Conservation (phyloP, 768 basidiomycete genomes). For the Infundibulicybe gibba region DNA sequence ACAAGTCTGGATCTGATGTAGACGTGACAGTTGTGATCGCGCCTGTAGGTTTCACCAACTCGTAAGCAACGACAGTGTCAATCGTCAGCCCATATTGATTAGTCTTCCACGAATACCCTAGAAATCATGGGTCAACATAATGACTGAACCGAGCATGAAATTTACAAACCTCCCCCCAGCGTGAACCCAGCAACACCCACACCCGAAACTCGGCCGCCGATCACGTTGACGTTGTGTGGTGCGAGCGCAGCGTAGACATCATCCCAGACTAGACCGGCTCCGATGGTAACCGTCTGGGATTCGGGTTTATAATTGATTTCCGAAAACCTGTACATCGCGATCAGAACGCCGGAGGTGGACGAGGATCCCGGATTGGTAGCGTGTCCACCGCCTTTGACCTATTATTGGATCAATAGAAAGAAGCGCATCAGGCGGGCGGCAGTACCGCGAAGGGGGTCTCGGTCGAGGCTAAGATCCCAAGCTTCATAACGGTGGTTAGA, state of each 20-base stretch:
- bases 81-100: conserved; percentile 43
- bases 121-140: not conserved
- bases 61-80: conserved; percentile 37
- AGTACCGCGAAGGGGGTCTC: not conserved
- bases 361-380: conserved; percentile 41
- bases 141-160: not conserved
- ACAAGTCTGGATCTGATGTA: conserved; percentile 14
- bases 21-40: conserved; percentile 16
- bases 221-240: conserved; percentile 37
- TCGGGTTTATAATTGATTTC: conserved; percentile 28
- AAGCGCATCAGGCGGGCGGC: not conserved
- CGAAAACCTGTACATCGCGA: conserved; percentile 37
- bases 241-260: conserved; percentile 42
- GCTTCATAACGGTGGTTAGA: not conserved
- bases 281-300: conserved; percentile 24
- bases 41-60: conserved; percentile 44
- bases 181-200: conserved; percentile 46
- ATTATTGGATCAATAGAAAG: not conserved
- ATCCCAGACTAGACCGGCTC: conserved; percentile 44
- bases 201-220: conserved; percentile 45
- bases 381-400: conserved; percentile 54
- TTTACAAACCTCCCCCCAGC: conserved; percentile 33
- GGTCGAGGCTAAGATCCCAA: not conserved
- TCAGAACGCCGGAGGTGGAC: conserved; percentile 47
- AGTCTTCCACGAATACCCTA: conserved; percentile 44